phyloP scores from a whole-genome alignment of 352 stramenopile species.

The Globisporangium rhizosaccharum region DNA sequence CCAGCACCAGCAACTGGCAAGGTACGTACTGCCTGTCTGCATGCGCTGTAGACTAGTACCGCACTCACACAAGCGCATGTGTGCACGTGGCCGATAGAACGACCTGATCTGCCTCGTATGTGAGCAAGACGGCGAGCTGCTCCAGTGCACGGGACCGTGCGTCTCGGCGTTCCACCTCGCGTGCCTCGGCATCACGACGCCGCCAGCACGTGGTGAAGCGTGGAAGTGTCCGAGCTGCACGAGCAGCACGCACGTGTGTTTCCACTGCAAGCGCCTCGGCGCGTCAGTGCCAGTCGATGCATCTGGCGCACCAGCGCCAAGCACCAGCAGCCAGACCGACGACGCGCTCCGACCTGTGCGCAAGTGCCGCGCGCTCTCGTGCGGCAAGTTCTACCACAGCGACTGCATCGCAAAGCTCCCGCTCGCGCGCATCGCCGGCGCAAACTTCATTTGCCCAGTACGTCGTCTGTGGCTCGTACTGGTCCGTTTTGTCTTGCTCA shows the following conservation, averaged over 20 bases:
- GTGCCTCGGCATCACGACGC: slow-evolving; percentile 26
- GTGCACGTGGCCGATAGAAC: slow-evolving; percentile 14
- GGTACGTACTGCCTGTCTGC: slow-evolving; percentile 1
- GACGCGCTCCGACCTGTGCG: slow-evolving; percentile 29
- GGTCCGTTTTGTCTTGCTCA: not conserved
- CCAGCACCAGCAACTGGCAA: not conserved
- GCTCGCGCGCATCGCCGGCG: slow-evolving; percentile 66
- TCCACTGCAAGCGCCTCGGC: slow-evolving; percentile 71
- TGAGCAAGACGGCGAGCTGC: slow-evolving; percentile 44
- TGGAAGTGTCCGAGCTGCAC: slow-evolving; percentile 67
- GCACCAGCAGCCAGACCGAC: not conserved
- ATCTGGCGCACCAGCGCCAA: not conserved
- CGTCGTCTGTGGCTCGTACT: slow-evolving; percentile 2
- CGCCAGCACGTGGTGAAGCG: not conserved
- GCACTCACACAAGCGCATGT: not conserved
- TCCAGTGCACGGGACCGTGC: slow-evolving; percentile 62
- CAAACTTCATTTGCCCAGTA: slow-evolving; percentile 80
- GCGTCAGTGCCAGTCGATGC: slow-evolving; percentile 18
- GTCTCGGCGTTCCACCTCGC: slow-evolving; percentile 63
- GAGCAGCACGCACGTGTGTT: slow-evolving; percentile 59
- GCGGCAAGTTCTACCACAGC: slow-evolving; percentile 83
- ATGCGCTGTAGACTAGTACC: not conserved
- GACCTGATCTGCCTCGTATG: slow-evolving; percentile 70
- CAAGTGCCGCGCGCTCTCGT: slow-evolving; percentile 78
- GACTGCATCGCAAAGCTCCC: slow-evolving; percentile 77